Conservation (phyloP, 495 filamentous ascomycete species). For the Pseudoneurospora amorphoporcata region DNA sequence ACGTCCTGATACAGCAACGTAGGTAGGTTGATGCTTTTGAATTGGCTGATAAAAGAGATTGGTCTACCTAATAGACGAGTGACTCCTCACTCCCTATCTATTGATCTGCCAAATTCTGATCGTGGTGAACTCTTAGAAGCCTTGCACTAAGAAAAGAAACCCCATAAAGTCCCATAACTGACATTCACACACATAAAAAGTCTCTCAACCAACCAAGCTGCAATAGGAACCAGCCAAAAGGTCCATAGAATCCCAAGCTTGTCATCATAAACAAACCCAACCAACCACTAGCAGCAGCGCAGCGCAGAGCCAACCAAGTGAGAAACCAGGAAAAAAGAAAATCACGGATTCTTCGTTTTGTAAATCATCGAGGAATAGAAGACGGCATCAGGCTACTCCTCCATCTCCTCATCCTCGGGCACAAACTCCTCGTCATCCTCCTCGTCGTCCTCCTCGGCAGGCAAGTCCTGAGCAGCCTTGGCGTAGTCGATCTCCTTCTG, state of each 20-base stretch:
- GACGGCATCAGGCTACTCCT: constrained; percentile 25
- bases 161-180: neutral
- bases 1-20: neutral
- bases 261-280: neutral
- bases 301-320: neutral
- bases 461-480: constrained; percentile 61
- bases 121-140: neutral
- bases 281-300: neutral
- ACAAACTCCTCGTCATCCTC: constrained; percentile 60
- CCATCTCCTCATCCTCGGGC: constrained; percentile 37
- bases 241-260: neutral
- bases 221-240: neutral
- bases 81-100: neutral
- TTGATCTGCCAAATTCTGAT: neutral
- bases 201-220: neutral
- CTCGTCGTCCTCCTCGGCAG: constrained; percentile 63
- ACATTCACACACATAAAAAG: neutral
- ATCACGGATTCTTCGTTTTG: neutral
- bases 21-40: neutral
- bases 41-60: neutral
- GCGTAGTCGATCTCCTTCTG: constrained; percentile 73
- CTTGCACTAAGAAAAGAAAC: neutral
- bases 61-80: neutral
- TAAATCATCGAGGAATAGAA: neutral
- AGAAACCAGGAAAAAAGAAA: neutral